Base-by-base conservation (phyloP, 2,329 filamentous ascomycete species). In the Colletotrichum sp. region DNA sequence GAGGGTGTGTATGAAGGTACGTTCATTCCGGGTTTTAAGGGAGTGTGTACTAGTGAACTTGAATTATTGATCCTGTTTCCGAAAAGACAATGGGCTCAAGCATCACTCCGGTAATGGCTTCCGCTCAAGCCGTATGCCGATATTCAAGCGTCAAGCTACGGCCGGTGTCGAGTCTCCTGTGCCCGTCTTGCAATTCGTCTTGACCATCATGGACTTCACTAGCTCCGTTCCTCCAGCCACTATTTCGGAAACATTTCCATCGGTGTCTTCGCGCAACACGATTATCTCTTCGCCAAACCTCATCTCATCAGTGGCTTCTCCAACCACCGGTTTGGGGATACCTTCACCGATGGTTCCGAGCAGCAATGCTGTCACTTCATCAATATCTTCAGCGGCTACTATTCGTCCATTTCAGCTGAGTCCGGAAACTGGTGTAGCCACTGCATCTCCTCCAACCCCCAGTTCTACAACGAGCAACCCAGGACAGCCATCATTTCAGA, bases 21-120 rank as follows among this genome's bases (percentile, higher is more conserved):
- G n/a, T 48, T n/a, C 0, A 6, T 3, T 12, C 39, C 18, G 1
- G 9, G 39, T 6, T 6, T 2, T 1, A 4, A 5, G n/a, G 6
- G 4, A 22, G 4, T 52, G 2, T 13, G 1, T 3, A 8, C 10
- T 12, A 52, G 10, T 13, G 3, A 12, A 22, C n/a, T 3, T 13
- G 6, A 13, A 1, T 22, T 48, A 48, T 13, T 8, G 2, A 22
- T 22, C 3, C 10, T 52, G 10, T 4, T 52, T 22, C 6, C n/a
- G 5, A 3, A 22, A 52, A 52, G n/a, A 13, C 44, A 22, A 13
- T 13, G 1, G n/a, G n/a, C n/a, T 52, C n/a, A 52, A 5, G 10
- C 44, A 22, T 10, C 44, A 52, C 3, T 8, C 3, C 44, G n/a
- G 1, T 13, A 13, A 13, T 52, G 10, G 10, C 44, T 13, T 52